These are phyloP conservation scores for Aspergillus brunneoviolaceus DNA, from an alignment of 2,329 filamentous ascomycete genomes.

Conservation along the genomic window DNA sequence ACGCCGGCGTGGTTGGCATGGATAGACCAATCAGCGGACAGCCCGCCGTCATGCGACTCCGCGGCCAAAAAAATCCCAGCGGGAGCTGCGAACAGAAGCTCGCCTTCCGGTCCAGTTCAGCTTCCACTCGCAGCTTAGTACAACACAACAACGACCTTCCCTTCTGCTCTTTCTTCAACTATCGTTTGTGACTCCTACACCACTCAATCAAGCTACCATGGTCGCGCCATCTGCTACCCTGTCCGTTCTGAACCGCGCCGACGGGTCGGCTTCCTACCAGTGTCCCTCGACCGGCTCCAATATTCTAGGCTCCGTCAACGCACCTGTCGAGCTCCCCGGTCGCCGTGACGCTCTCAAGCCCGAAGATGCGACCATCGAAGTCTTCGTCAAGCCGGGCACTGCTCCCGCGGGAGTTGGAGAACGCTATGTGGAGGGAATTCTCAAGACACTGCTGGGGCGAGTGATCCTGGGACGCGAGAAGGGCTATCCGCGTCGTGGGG, in stretches of 20 bases:
- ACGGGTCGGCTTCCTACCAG: constrained; percentile 44
- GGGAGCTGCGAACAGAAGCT: constrained; percentile 1
- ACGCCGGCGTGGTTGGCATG: too few relatives aligned
- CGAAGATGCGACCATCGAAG: constrained; percentile 86
- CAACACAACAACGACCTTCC: neutral
- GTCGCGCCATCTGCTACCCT: constrained; percentile 36
- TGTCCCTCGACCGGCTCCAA: constrained; percentile 63
- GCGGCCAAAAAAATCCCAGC: constrained; percentile 15
- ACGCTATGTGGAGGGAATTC: constrained; percentile 71
- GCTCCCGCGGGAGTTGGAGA: constrained; percentile 82
- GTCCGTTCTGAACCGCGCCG: constrained; percentile 36
- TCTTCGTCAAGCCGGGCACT: constrained; percentile 80
- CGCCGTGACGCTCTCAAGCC: constrained; percentile 80
- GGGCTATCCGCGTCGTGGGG: constrained; percentile 41
- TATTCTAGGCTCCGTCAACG: constrained; percentile 83
- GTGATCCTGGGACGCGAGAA: constrained; percentile 46
- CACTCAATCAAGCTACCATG: constrained; percentile 26
- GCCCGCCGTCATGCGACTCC: constrained; percentile 13
- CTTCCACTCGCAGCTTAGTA: neutral
- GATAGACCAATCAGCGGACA: constrained; percentile 14
- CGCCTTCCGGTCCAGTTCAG: neutral
- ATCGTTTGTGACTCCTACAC: too few relatives aligned
- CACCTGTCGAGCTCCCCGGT: constrained; percentile 79
- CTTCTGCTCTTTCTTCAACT: neutral
- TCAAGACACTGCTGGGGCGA: constrained; percentile 38